phyloP scores from a whole-genome alignment of 2,329 filamentous ascomycete genomes.

The Myriangium duriaei region DNA sequence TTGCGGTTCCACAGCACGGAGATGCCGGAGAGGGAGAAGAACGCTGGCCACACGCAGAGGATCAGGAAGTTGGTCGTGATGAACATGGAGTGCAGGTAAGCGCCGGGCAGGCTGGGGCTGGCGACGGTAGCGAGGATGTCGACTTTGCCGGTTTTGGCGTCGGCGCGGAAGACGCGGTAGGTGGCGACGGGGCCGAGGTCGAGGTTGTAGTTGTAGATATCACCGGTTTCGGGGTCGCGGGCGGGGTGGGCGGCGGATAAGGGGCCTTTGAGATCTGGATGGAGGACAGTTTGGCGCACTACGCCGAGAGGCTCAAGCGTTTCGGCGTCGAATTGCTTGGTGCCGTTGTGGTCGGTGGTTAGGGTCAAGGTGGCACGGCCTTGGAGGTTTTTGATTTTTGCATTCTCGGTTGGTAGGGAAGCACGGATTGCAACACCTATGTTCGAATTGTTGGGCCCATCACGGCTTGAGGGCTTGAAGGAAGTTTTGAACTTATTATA shows the following conservation, averaged over 20 bases:
- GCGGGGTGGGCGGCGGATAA: conserved; percentile 60
- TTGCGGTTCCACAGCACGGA: conserved; percentile 54
- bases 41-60: conserved; percentile 58
- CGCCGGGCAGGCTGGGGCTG: conserved; percentile 37
- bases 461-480: conserved; percentile 29
- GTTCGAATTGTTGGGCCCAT: neutral
- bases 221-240: conserved; percentile 58
- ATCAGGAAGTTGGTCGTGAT: conserved; percentile 59
- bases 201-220: conserved; percentile 75
- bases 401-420: neutral
- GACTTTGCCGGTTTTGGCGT: conserved; percentile 50
- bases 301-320: conserved; percentile 61
- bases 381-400: neutral
- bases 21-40: conserved; percentile 45
- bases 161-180: conserved; percentile 59
- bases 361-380: conserved; percentile 33
- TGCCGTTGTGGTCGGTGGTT: conserved; percentile 49
- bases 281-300: conserved; percentile 47
- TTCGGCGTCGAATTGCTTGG: conserved; percentile 51
- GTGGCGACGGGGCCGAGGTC: conserved; percentile 42
- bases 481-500: conserved; percentile 59
- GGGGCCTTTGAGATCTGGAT: conserved; percentile 55
- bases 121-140: conserved; percentile 58
- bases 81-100: conserved; percentile 78
- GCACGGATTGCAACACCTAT: neutral